Evolutionary conservation across 2,329 filamentous ascomycete genomes (phyloP).

Genomic region (Lachnellula suecica): DNA sequence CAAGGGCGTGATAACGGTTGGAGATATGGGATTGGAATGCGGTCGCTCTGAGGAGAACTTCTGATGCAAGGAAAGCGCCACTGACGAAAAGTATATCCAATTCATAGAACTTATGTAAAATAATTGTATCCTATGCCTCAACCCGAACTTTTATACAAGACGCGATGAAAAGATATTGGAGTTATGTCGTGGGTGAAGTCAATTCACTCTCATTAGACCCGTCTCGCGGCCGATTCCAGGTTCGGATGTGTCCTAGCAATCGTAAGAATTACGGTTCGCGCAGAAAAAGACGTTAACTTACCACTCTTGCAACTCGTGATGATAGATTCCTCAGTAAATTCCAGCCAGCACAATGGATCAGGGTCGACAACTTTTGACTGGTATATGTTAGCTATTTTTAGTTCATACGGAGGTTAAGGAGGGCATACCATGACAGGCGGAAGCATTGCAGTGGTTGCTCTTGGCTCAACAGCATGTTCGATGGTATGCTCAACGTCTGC

Average conservation of each 20-base stretch:
- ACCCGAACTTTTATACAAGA: too few relatives aligned
- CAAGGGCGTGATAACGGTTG: too few relatives aligned
- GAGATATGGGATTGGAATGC: too few relatives aligned
- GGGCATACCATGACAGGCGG: constrained; percentile 80
- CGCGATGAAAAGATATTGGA: neutral
- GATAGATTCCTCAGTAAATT: constrained; percentile 92
- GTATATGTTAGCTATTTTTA: constrained; percentile 22
- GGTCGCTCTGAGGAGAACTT: too few relatives aligned
- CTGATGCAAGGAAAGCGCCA: too few relatives aligned
- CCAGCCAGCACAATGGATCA: constrained; percentile 85
- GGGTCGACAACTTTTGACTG: constrained; percentile 81
- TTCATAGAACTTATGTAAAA: too few relatives aligned
- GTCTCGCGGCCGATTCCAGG: constrained; percentile 27
- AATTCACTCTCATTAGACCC: constrained; percentile 13
- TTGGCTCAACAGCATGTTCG: constrained; percentile 81
- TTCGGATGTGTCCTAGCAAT: constrained; percentile 26
- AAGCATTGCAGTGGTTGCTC: constrained; percentile 78
- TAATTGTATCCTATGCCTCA: too few relatives aligned
- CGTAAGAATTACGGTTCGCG: neutral
- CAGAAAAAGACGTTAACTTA: too few relatives aligned
- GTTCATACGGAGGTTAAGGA: neutral
- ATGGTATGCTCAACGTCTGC: constrained; percentile 58
- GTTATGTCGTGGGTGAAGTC: constrained; percentile 3
- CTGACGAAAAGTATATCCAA: too few relatives aligned
- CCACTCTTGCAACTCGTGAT: constrained; percentile 90